Base-by-base conservation (phyloP, 179 eudicot species). In the Camellia oleifera region DNA sequence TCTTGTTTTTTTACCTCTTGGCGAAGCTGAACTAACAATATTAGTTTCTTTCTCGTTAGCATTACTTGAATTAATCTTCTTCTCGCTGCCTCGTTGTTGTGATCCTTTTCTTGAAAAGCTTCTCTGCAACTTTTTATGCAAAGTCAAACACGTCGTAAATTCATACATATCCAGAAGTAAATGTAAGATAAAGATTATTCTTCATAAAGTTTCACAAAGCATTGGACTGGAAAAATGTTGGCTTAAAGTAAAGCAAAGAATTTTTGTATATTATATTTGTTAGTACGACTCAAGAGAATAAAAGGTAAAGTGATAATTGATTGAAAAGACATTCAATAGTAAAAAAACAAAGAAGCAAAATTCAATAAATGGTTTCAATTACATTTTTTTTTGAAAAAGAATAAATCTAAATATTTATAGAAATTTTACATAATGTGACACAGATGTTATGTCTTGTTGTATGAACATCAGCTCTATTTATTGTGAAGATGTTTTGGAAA, bases 111-210 rank as follows among this genome's bases (percentile, higher is more conserved):
- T 91, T 64, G 97, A 85, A 74, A 86, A 80, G 79, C 84, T 89
- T 83, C 97, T 92, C 86, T 90, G 97, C 86, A 94, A 81, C 93
- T 92, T 85, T 79, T 80, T 4, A 32, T 42, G 3, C 71, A 63
- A 52, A 13, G n/a, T 63, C 76, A 26, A 73, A 73, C 63, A 62
- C 32, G 18, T n/a, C 17, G 20, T 6, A 58, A 12, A 74, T 32
- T 12, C 18, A 10, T 7, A 23, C 4, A 80, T 17, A 64, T 52
- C 62, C 5, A 23, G 12, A 44, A 68, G 45, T 48, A 52, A 18
- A 48, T 26, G 40, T 10, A 17, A 60, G 20, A n/a, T 11, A 46
- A 32, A 70, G 32, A 78, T 68, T 26, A 1, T 64, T 66, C 32
- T 65, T 12, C 12, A 54, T 32, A 57, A 26, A 75, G 69, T 40